Base-by-base conservation (phyloP, 1,139 yeast genomes). In the Scheffersomyces cryptocercus region DNA sequence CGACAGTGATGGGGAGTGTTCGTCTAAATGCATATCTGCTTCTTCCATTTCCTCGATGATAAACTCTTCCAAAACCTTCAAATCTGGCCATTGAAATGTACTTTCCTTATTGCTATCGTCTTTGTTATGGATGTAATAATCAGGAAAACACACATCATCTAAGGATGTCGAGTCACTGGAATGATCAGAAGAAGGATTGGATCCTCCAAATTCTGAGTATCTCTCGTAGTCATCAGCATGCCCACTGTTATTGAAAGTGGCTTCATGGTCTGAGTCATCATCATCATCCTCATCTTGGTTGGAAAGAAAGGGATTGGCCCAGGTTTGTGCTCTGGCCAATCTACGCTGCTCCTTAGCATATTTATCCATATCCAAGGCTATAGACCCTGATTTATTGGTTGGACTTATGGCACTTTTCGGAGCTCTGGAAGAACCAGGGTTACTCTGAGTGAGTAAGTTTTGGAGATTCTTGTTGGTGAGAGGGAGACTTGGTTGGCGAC, bases 181-280 rank as follows among this genome's bases (percentile, higher is more conserved):
- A 49, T 91, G 77, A 45, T 90, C 81, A 12, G 88, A 80, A 1
- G 85, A 76, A 2, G 95, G 95, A 53, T 85, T 85, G 8, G 91
- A 85, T 35, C 71, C 75, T 3, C 79, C 79, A 54, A 74, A 68
- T 58, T 77, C 69, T 13, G 67, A 59, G 35, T 39, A 38, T 11
- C 56, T 54, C 15, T 53, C 60, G 36, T 53, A 50, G 2, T 37
- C 57, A 30, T 61, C 64, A 9, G 47, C 43, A 13, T 46, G 53
- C 15, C 45, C 44, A n/a, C 45, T 54, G 14, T 41, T 49, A 6
- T 20, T 20, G 8, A 20, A 20, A 20, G 26, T 20, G 26, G 26
- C 26, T 9, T 31, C 35, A 6, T 31, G 35, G 11, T n/a, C 11
- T n/a, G 20, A 20, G 24, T 40, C 42, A 10, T 29, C 35, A 33